Evolutionary conservation across 2,329 filamentous ascomycete species (phyloP), one percentile per base, ranked within the genome.

Genomic region (Botrytis fragariae): DNA sequence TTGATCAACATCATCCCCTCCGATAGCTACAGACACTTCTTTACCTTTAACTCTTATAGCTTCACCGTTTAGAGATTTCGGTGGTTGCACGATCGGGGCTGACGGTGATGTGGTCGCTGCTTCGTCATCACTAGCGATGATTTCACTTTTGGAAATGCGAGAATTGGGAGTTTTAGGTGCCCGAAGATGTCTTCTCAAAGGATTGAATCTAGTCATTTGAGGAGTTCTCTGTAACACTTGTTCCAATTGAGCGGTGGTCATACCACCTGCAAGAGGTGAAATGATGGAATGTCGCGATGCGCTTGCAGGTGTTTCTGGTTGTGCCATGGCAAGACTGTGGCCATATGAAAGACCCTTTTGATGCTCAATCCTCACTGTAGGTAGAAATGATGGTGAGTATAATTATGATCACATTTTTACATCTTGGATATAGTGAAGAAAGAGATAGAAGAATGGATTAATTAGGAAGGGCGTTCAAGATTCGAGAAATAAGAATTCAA

Each of bases 161-260:
- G n/a, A 25, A 57, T 69, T 51, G n/a, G 48, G n/a, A 44, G 37
- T 32, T 29, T n/a, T 44, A 1, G 29, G 51, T 18, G 65, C 48
- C 4, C 29, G n/a, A 42, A 57, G 65, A 25, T 29, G 48, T 32
- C 35, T 44, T 57, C 48, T 59, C 18, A 37, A 57, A 22, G 6
- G 35, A 18, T 69, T 69, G 5, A 69, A 69, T 42, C 65, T 42
- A n/a, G 37, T 69, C 48, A 69, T 69, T 20, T 7, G 37, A 32
- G 65, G 65, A 42, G 65, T 57, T 29, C 2, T 69, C 8, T 32
- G 25, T 25, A 57, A 57, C n/a, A 37, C 48, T 59, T n/a, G 35
- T 25, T 57, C 48, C 20, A 69, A 32, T 42, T 69, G 37, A 69
- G 48, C 48, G 22, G 37, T 7, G 39, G 37, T 42, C 48, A 69